Conservation (phyloP, 805 yeast species). For the Jamesozyma lodderae region DNA sequence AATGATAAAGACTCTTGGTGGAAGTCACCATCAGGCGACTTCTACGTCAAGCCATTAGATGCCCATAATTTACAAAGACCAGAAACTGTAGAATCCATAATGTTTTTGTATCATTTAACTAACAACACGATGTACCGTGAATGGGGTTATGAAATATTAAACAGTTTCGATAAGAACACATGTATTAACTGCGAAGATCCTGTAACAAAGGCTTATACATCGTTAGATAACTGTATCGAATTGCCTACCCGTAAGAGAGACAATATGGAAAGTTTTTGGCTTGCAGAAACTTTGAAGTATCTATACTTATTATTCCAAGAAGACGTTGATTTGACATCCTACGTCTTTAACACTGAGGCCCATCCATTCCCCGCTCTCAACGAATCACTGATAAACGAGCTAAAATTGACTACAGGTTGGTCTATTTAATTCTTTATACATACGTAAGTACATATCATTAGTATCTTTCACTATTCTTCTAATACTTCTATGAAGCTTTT, state of each 20-base stretch:
- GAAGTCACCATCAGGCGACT: slow-evolving; percentile 40
- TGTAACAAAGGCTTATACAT: slow-evolving; percentile 40
- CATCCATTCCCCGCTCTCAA: slow-evolving; percentile 77
- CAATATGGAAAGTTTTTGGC: slow-evolving; percentile 88
- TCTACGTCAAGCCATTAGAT: slow-evolving; percentile 60
- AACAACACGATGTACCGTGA: slow-evolving; percentile 72
- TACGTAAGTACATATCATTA: background rate
- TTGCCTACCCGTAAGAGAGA: slow-evolving; percentile 48
- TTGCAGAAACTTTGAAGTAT: slow-evolving; percentile 86
- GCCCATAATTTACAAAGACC: slow-evolving; percentile 85
- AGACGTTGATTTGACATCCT: slow-evolving; percentile 54
- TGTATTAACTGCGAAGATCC: slow-evolving; percentile 35
- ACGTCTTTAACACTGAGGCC: slow-evolving; percentile 87
- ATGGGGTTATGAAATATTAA: slow-evolving; percentile 85
- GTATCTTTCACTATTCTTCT: background rate
- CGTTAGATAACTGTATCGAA: slow-evolving; percentile 56
- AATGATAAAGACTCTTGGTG: slow-evolving; percentile 14
- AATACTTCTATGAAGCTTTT: background rate
- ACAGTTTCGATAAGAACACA: slow-evolving; percentile 55
- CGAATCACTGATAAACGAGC: slow-evolving; percentile 6
- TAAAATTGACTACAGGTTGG: slow-evolving; percentile 25
- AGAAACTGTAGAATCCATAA: slow-evolving; percentile 85
- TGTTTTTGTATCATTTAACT: slow-evolving; percentile 69
- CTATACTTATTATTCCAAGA: slow-evolving; percentile 71
- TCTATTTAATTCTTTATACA: slow-evolving; percentile 6